A percentile compares a stretch with the other conserved stretches of the same genome.
Conservation (phyloP, 1,284 basidiomycete genomes). For the Austroboletus niveus region DNA sequence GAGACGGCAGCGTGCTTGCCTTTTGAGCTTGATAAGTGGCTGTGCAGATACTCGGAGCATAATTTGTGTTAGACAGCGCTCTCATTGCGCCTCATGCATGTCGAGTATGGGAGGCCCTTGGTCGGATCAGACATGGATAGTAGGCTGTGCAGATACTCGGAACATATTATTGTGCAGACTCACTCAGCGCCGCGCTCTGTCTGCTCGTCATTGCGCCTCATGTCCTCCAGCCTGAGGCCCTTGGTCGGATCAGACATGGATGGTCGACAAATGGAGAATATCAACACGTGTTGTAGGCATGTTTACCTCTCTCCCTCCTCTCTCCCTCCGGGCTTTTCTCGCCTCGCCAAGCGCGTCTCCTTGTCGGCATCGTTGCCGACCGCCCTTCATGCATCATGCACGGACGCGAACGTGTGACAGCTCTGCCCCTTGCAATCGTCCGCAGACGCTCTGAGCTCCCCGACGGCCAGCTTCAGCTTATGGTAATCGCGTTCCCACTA, state of each 20-base stretch:
- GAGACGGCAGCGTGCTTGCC: constrained; percentile 23
- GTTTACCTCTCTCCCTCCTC: constrained; percentile 20
- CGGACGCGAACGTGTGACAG: too few relatives aligned
- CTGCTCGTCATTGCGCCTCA: constrained; percentile 9
- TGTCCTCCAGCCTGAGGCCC: constrained; percentile 8
- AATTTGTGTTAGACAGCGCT: too few relatives aligned
- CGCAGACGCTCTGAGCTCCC: too few relatives aligned
- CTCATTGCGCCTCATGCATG: constrained; percentile 18
- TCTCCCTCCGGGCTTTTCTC: constrained; percentile 7
- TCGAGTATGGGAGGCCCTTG: not conserved
- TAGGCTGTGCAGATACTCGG: constrained; percentile 25
- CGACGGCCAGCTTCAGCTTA: not conserved
- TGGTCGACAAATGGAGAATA: constrained; percentile 16
- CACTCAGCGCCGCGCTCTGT: too few relatives aligned
- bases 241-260: constrained; percentile 17
- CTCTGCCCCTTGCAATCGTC: too few relatives aligned
- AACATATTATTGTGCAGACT: too few relatives aligned
- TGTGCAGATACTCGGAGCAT: constrained; percentile 12
- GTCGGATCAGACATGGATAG: constrained; percentile 20
- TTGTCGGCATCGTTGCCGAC: constrained; percentile 12
- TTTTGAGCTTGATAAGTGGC: constrained; percentile 32
- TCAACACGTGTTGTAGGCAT: constrained; percentile 27
- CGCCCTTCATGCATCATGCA: not conserved
- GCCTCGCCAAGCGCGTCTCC: constrained; percentile 9
- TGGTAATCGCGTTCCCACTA: not conserved